Evolutionary conservation across 345 rosid species (phyloP), one percentile per base, ranked within the genome.

Genomic region (Salix caprea): DNA sequence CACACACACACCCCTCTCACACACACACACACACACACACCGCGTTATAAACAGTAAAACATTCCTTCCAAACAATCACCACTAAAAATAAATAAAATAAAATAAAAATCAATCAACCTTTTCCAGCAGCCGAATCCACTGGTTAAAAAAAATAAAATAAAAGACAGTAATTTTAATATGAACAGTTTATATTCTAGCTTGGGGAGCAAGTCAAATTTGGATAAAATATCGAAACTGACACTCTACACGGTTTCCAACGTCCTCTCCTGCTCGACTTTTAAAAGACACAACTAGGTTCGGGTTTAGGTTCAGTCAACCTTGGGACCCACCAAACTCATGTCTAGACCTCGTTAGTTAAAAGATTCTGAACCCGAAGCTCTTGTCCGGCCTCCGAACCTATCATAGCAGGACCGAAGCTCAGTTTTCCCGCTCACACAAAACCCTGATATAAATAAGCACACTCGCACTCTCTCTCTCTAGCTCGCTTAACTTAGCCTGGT

Each of bases 381-480:
- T 88, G 81, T 58, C 82, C 65, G 74, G 81, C 0, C 2, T 6
- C 36, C 81, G 71, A 78, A 66, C 84, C 84, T 69, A 74, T 71
- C 74, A 34, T 64, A 71, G 8, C 54, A 28, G 13, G 42, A 7
- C 58, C 74, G 2, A 21, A 72, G 71, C 82, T 28, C 39, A 73
- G 64, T 71, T 80, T 84, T 88, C 91, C 88, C 87, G 88, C 93
- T 80, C 79, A 4, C 9, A 32, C 40, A 30, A 19, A 28, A 2
- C 14, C 32, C 18, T 26, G 66, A 54, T n/a, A 67, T 12, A 42
- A 60, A 19, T 7, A n/a, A 6, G 6, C 39, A 66, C 70, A 73
- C 76, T 75, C 77, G 14, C 65, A 67, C 74, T 37, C 65, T 46
- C 40, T 76, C 7, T 34, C 37, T 34, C 37, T 34, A 34, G 37